Conservation (phyloP, 768 basidiomycete species). For the Solioccasus polychromus region DNA sequence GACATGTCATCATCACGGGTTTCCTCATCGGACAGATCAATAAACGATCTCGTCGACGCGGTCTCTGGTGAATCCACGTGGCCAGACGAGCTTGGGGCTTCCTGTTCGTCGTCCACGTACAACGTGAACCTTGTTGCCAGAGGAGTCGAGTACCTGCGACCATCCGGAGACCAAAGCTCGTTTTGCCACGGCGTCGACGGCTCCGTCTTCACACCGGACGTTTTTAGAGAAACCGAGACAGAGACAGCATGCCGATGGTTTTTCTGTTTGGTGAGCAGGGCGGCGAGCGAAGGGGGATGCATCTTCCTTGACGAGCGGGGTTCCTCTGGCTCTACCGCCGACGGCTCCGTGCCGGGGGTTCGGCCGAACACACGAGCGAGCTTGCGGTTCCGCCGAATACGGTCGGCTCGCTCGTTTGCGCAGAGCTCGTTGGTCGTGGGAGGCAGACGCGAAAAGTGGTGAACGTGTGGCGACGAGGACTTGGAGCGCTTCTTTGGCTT, state of each 20-base stretch:
- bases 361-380: slow-evolving; percentile 78
- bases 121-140: slow-evolving; percentile 43
- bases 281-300: slow-evolving; percentile 24
- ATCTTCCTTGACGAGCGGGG: slow-evolving; percentile 18
- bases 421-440: slow-evolving; percentile 68
- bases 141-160: slow-evolving; percentile 56
- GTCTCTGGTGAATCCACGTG: slow-evolving; percentile 16
- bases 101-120: slow-evolving; percentile 13
- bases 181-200: slow-evolving; percentile 34
- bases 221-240: slow-evolving; percentile 24
- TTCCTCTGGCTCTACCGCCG: slow-evolving; percentile 26
- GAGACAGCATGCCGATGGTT: slow-evolving; percentile 33
- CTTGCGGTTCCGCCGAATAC: slow-evolving; percentile 72
- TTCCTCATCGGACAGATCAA: slow-evolving; percentile 69
- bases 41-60: slow-evolving; percentile 45
- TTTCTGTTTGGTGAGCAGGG: slow-evolving; percentile 30
- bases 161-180: no score
- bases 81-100: slow-evolving; percentile 1
- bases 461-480: slow-evolving; percentile 27
- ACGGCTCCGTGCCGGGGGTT: slow-evolving; percentile 48
- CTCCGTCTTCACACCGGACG: slow-evolving; percentile 20
- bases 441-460: slow-evolving; percentile 36
- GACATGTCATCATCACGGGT: slow-evolving; percentile 30
- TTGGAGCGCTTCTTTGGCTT: slow-evolving; percentile 25
- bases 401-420: slow-evolving; percentile 65